Evolutionary conservation across 306 rosid species (phyloP).

Genomic region (Quercus alba): DNA sequence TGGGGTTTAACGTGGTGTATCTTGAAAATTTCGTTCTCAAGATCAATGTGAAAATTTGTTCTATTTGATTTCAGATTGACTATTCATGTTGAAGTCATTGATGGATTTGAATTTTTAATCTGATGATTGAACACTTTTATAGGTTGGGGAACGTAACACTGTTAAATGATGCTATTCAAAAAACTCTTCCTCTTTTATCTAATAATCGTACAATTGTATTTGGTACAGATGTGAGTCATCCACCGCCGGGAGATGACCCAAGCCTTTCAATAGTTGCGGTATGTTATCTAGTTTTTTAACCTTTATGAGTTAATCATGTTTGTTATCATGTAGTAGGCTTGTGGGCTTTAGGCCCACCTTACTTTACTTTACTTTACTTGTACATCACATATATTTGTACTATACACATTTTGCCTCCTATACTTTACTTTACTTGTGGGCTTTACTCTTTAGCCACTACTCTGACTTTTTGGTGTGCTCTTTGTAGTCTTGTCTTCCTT

Average conservation of each 20-base stretch:
- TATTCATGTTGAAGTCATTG: not conserved
- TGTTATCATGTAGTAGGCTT: no score
- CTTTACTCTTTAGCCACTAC: no score
- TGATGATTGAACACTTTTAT: not conserved
- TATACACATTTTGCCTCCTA: no score
- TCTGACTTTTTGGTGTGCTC: no score
- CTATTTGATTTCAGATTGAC: not conserved
- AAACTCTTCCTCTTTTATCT: slow-evolving; percentile 40
- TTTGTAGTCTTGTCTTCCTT: no score
- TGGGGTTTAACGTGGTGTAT: slow-evolving; percentile 32
- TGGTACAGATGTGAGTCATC: slow-evolving; percentile 91
- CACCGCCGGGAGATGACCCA: slow-evolving; percentile 66
- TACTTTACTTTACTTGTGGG: no score
- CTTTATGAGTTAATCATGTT: not conserved
- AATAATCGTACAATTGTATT: slow-evolving; percentile 63
- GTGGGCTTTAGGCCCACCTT: no score
- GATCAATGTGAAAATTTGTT: slow-evolving; percentile 72
- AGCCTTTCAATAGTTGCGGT: slow-evolving; percentile 89
- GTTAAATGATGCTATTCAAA: slow-evolving; percentile 50
- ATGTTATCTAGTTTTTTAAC: not conserved
- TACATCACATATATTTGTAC: no score
- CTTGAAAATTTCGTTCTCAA: slow-evolving; percentile 73
- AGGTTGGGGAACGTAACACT: slow-evolving; percentile 77
- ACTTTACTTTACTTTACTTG: no score
- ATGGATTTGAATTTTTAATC: not conserved